Evolutionary conservation across 2,329 filamentous ascomycete species (phyloP).

Genomic region (Phialophora verrucosa): DNA sequence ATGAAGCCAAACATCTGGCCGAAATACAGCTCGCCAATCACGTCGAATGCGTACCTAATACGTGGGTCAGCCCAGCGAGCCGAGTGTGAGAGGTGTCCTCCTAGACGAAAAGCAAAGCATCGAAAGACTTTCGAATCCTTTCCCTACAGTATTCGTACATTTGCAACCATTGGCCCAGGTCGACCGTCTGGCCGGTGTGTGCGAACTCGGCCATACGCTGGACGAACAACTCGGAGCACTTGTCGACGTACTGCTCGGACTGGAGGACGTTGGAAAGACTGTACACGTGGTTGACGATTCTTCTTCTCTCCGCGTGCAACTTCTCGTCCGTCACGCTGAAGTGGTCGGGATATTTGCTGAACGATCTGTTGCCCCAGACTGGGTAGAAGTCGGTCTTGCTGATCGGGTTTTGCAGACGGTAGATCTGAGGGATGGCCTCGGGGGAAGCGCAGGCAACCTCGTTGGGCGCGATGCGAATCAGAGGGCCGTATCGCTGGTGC

Average conservation of each 20-base stretch:
- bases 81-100: not conserved
- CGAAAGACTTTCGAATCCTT: not conserved
- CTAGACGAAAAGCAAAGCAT: not conserved
- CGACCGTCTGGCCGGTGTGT: constrained; percentile 30
- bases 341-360: constrained; percentile 40
- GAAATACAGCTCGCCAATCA: constrained; percentile 51
- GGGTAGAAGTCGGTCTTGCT: constrained; percentile 42
- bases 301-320: constrained; percentile 39
- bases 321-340: constrained; percentile 41
- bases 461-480: constrained; percentile 50
- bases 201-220: constrained; percentile 35
- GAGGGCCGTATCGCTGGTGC: constrained; percentile 32
- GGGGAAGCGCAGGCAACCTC: constrained; percentile 42
- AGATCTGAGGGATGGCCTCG: constrained; percentile 40
- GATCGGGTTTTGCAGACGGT: constrained; percentile 33
- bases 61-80: constrained; percentile 2
- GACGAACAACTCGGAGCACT: constrained; percentile 38
- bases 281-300: constrained; percentile 41
- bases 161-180: constrained; percentile 41
- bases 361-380: constrained; percentile 35
- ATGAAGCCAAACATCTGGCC: constrained; percentile 52
- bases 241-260: constrained; percentile 42
- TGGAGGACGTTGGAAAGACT: constrained; percentile 45
- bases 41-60: constrained; percentile 51
- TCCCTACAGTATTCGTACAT: constrained; percentile 35